phyloP scores from a whole-genome alignment of 176 grass and related monocot species.

The Oryza nivara region DNA sequence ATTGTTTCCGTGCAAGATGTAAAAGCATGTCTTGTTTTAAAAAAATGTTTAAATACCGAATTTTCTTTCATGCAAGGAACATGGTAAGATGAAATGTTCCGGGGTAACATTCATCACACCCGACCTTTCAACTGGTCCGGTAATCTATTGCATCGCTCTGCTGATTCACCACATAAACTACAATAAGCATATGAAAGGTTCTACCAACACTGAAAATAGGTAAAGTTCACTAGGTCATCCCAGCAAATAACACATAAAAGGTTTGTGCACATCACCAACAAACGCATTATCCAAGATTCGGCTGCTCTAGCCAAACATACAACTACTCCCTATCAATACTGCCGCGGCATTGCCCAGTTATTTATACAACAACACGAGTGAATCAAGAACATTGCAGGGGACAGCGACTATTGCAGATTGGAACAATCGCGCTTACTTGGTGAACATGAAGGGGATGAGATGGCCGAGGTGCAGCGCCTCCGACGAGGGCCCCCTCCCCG shows the following conservation, averaged over 20 bases:
- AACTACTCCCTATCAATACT: background rate
- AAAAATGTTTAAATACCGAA: conserved; percentile 8
- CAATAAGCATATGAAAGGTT: background rate
- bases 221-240: background rate
- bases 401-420: background rate
- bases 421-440: conserved; percentile 57
- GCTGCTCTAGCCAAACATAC: background rate
- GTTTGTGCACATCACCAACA: background rate
- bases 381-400: background rate
- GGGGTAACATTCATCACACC: background rate
- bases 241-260: background rate
- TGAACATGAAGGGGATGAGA: conserved; percentile 98
- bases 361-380: background rate
- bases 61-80: background rate
- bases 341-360: background rate
- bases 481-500: conserved; percentile 87
- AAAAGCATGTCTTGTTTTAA: background rate
- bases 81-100: background rate
- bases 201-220: background rate
- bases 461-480: conserved; percentile 90
- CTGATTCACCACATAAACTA: background rate
- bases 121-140: background rate
- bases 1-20: background rate
- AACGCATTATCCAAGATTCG: background rate
- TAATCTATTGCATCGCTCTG: background rate